Evolutionary conservation across 2,329 filamentous ascomycete genomes (phyloP), one percentile per base, ranked within the genome.

Genomic region (Ceratocystis variospora): DNA sequence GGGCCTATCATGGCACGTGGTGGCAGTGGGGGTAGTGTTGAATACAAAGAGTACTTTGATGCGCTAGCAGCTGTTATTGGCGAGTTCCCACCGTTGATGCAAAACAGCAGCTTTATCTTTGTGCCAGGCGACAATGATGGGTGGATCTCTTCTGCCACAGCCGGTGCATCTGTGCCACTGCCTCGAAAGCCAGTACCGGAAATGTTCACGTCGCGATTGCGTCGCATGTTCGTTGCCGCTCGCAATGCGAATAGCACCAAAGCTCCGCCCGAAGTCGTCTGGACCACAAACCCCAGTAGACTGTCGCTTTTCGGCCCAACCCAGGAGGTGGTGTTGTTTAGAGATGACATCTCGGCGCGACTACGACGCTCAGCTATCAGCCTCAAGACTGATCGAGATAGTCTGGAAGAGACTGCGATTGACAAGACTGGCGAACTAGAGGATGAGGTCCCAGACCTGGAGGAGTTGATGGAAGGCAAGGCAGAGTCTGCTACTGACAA

Each of bases 41-140:
- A 96, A 76, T 97, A 96, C 78, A 97, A 97, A 77, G 94, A 97
- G 76, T 87, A 89, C 73, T 96, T 97, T 74, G 91, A 99, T 76
- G 84, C 86, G 7, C 82, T 99, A 12, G 93, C 94, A 2, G 85
- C 87, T 1, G 82, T 90, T 0, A 81, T 99, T 5, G 81, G 89
- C 6, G 91, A 97, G 70, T 97, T 90, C 72, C 90, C 90, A 2
- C 80, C 83, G 0, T 81, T 99, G 15, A 81, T 97, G 55, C 87
- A 87, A 66, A 82, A 83, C 31, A 87, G 89, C 4, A 93, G 89
- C 0, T 96, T 97, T 74, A 80, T 96, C 41, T 96, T 99, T 73
- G 88, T 97, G 0, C 94, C 94, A 0, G 94, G 94, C 37, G 93
- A 97, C 76, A 96, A 96, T 73, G 94, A 99, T 74, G 92, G 90